A percentile compares a stretch with the other conserved stretches of the same genome.
phyloP scores from a whole-genome alignment of 2,329 filamentous ascomycete genomes.

The Diaporthe sp. region DNA sequence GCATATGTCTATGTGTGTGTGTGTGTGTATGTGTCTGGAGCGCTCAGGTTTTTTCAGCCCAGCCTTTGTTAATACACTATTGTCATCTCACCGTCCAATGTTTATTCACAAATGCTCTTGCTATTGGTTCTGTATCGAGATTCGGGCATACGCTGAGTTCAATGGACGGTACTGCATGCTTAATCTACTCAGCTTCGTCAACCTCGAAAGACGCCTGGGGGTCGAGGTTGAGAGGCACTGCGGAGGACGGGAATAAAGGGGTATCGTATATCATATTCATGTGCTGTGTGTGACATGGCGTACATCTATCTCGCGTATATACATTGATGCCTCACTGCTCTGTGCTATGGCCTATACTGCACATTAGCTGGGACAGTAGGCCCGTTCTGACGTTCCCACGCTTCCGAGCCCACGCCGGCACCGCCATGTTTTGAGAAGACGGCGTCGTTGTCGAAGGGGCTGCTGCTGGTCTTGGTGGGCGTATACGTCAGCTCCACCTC shows the following conservation, averaged over 20 bases:
- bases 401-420: background rate
- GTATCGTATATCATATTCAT: constrained; percentile 12
- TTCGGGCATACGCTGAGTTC: background rate
- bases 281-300: constrained; percentile 1
- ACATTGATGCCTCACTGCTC: background rate
- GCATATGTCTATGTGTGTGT: background rate
- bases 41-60: background rate
- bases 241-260: background rate
- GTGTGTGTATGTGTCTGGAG: background rate
- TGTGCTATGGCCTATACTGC: too few species aligned
- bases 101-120: background rate
- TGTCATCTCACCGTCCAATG: background rate
- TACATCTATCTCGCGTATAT: constrained; percentile 20
- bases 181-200: background rate
- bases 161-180: background rate
- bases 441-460: constrained; percentile 1
- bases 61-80: constrained; percentile 25
- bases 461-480: constrained; percentile 3
- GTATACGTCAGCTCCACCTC: constrained; percentile 27
- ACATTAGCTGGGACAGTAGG: background rate
- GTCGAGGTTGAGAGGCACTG: background rate
- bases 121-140: background rate
- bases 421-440: constrained; percentile 5
- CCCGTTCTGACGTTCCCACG: constrained; percentile 2
- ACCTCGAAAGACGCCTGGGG: background rate